Evolutionary conservation across 345 rosid genomes (phyloP), one percentile per base, ranked within the genome.

Genomic region (Lepidium didymum): DNA sequence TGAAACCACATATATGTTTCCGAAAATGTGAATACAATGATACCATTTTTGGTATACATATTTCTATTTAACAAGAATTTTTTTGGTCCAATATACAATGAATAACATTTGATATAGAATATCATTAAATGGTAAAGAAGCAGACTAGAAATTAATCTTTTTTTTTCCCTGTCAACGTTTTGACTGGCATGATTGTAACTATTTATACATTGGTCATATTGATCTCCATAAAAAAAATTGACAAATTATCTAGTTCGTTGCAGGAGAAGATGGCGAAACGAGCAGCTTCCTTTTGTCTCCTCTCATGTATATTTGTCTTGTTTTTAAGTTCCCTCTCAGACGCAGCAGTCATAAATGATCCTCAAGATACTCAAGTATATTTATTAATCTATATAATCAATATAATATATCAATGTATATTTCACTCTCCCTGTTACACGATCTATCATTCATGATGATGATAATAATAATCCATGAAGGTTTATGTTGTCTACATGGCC

Each of bases 401-500:
- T 33, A n/a, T 1, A 40, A 40, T 11, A 13, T 1, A 5, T 41
- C 16, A 41, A 41, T 25, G 27, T 25, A 41, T 12, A 53, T 14
- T 52, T 61, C 34, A 25, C 19, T 18, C 10, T 34, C 14, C 14
- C 2, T 15, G 6, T 53, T 9, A 27, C 42, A 3, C 4, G n/a
- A 36, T 46, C 7, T 18, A 57, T 56, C 8, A 35, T 46, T 2
- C 42, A 69, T 60, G 51, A 15, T 57, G 47, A 68, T 14, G 11
- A 44, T 66, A 29, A 19, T 23, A 2, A 21, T 61, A 42, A 41
- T 75, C 47, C 3, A 27, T 50, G 52, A 67, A 81, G 85, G 77
- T 68, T 5, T 76, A 76, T n/a, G 33, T 78, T 29, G 77, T 76
- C 25, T 81, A 81, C 40, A 78, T 81, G 85, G 85, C 82, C 12